Percentiles rank a stretch among this genome's conserved stretches.
These are phyloP conservation scores for Aspergillus caelatus DNA, from an alignment of 2,329 filamentous ascomycete genomes.

Conservation along the genomic window DNA sequence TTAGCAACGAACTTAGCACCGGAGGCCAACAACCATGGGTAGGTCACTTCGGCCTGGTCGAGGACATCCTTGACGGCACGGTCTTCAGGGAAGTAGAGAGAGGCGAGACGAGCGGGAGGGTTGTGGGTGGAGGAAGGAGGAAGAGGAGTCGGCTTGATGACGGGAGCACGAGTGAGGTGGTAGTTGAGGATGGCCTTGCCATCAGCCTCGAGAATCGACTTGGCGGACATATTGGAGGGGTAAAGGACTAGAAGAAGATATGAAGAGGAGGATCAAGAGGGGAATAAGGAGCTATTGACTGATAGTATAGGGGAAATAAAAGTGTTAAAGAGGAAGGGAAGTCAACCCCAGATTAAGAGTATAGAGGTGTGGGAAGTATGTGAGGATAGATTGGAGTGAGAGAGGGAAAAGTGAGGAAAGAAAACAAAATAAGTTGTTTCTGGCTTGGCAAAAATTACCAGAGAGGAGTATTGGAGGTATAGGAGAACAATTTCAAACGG, in stretches of 20 bases:
- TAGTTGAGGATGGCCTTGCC: conserved; percentile 99
- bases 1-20: conserved; percentile 96
- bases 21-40: conserved; percentile 86
- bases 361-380: conserved; percentile 10
- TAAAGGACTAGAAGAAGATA: conserved; percentile 5
- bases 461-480: conserved; percentile 19
- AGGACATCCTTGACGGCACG: conserved; percentile 80
- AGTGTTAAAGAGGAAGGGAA: conserved; percentile 13
- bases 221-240: conserved; percentile 73
- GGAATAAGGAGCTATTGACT: background rate
- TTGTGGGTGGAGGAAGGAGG: conserved; percentile 85
- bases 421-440: conserved; percentile 17
- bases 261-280: conserved; percentile 11
- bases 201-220: conserved; percentile 97
- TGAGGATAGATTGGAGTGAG: conserved; percentile 9
- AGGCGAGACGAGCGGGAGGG: conserved; percentile 84
- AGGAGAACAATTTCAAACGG: conserved; percentile 9
- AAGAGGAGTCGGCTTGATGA: conserved; percentile 97
- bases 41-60: conserved; percentile 93
- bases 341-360: conserved; percentile 19
- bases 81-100: conserved; percentile 90
- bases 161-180: conserved; percentile 94
- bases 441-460: conserved; percentile 14
- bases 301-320: conserved; percentile 9
- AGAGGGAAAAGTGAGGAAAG: conserved; percentile 16